phyloP scores from a whole-genome alignment of 257 asterid species.

The Schizonepeta tenuifolia region DNA sequence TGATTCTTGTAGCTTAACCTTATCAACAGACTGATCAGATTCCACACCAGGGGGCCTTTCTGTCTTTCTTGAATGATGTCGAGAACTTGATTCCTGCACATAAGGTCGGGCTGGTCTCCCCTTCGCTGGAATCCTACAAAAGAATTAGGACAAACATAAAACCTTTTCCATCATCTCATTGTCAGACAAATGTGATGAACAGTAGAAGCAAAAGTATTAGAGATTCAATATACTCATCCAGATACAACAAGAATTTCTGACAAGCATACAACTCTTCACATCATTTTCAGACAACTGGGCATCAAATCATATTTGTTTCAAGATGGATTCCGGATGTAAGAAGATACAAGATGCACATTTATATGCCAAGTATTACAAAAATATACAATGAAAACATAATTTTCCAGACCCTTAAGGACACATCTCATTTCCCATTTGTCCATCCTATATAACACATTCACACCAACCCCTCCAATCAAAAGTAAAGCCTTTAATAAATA shows the following conservation, averaged over 20 bases:
- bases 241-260: conserved; percentile 33
- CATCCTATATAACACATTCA: too few relatives aligned
- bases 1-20: conserved; percentile 60
- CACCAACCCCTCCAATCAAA: conserved; percentile 11
- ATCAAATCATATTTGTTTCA: background rate
- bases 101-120: conserved; percentile 24
- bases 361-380: conserved; percentile 21
- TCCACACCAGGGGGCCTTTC: conserved; percentile 20
- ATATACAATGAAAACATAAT: background rate
- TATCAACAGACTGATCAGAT: conserved; percentile 39
- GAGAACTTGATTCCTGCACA: conserved; percentile 44
- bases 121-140: conserved; percentile 45
- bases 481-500: background rate
- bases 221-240: too few relatives aligned
- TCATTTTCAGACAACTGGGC: background rate
- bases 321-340: background rate
- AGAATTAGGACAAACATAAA: conserved; percentile 22
- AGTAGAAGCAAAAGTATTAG: background rate
- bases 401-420: background rate
- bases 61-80: conserved; percentile 41
- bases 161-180: conserved; percentile 13
- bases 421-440: background rate
- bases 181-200: background rate
- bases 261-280: conserved; percentile 8
- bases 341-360: conserved; percentile 5